phyloP scores from a whole-genome alignment of 2,329 filamentous ascomycete genomes.

The Cercospora citrullina region DNA sequence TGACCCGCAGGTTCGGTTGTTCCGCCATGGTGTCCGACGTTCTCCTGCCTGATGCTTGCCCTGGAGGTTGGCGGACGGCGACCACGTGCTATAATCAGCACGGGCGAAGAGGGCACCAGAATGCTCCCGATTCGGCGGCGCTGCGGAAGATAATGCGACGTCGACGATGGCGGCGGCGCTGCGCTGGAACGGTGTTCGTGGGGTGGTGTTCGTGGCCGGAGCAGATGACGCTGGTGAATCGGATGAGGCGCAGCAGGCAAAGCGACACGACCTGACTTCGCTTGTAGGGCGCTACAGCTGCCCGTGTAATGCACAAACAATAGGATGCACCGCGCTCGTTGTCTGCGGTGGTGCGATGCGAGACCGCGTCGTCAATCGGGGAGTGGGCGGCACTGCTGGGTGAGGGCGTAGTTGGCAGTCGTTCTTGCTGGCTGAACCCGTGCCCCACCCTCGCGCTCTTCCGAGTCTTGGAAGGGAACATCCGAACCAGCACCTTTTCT shows the following conservation, averaged over 20 bases:
- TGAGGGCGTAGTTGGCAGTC: background rate
- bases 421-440: background rate
- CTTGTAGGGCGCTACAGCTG: background rate
- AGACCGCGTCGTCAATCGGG: background rate
- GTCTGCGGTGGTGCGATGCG: background rate
- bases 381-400: background rate
- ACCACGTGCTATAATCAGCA: background rate
- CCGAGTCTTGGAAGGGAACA: constrained; percentile 1
- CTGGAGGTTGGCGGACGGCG: background rate
- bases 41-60: background rate
- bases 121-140: background rate
- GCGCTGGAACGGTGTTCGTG: background rate
- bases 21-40: constrained; percentile 34
- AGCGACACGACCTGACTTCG: background rate
- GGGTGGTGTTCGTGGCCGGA: constrained; percentile 1
- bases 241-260: constrained; percentile 2
- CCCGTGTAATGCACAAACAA: background rate
- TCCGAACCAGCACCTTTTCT: background rate
- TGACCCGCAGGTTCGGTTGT: constrained; percentile 81
- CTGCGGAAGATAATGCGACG: background rate
- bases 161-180: background rate
- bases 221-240: constrained; percentile 1
- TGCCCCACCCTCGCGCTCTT: constrained; percentile 1
- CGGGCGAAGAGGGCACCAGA: background rate
- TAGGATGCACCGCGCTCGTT: background rate